A percentile compares a stretch with the other conserved stretches of the same genome.
Conservation (phyloP, 75 land plant genomes). For the Picea sitchensis region DNA sequence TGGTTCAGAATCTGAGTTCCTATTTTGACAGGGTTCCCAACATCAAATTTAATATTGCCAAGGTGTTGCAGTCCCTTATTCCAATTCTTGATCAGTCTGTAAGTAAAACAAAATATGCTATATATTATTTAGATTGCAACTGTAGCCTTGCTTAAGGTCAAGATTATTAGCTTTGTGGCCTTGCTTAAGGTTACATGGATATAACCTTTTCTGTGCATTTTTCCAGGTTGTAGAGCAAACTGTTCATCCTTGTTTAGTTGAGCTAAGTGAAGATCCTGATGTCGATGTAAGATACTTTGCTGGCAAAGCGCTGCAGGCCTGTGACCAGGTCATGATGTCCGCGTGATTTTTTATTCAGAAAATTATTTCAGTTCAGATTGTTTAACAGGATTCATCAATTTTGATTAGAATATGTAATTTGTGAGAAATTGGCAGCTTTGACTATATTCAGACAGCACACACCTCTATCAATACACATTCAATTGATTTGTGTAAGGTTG, state of each 20-base stretch:
- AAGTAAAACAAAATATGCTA: constrained; percentile 6
- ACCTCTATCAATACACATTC: too few relatives aligned
- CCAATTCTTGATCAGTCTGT: constrained; percentile 50
- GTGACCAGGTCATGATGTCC: constrained; percentile 74
- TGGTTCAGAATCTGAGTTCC: not conserved
- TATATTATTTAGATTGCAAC: not conserved
- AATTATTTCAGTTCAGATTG: too few relatives aligned
- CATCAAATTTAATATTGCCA: constrained; percentile 55
- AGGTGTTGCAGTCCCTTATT: constrained; percentile 46
- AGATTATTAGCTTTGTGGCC: not conserved
- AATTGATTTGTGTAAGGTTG: too few relatives aligned
- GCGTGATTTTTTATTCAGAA: not conserved
- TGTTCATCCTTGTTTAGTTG: constrained; percentile 71
- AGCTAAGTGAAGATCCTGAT: constrained; percentile 90
- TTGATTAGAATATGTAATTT: too few relatives aligned
- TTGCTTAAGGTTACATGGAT: not conserved
- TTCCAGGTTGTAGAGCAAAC: constrained; percentile 78
- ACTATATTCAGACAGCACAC: too few relatives aligned
- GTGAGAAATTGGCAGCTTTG: too few relatives aligned
- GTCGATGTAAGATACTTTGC: constrained; percentile 93
- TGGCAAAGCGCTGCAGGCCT: constrained; percentile 72
- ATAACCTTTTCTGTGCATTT: not conserved
- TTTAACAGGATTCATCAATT: too few relatives aligned
- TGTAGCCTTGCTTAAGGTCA: not conserved
- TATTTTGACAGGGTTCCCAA: constrained; percentile 46